Conservation (phyloP, 2,329 filamentous ascomycete species). For the Fusarium sp. region DNA sequence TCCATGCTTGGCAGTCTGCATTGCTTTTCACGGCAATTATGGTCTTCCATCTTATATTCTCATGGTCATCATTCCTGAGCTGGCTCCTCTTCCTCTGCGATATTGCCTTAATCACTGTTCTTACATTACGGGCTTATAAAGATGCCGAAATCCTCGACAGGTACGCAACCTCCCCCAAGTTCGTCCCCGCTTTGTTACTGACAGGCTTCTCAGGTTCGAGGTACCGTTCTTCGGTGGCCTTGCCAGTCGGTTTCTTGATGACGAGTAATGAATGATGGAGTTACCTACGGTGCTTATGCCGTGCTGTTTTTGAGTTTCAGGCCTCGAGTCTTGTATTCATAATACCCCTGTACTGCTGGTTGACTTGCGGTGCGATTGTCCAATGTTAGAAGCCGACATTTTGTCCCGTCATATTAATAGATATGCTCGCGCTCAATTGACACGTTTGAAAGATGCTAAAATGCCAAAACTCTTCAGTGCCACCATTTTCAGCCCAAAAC, state of each 20-base stretch:
- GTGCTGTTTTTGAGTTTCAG: conserved; percentile 1
- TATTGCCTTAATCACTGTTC: conserved; percentile 78
- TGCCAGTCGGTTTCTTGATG: conserved; percentile 90
- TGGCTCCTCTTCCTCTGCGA: conserved; percentile 87
- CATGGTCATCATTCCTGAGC: conserved; percentile 85
- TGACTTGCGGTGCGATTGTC: conserved; percentile 3
- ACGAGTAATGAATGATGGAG: conserved; percentile 68
- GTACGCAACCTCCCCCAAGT: conserved; percentile 54
- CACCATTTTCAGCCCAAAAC: neutral
- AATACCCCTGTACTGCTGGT: conserved; percentile 33
- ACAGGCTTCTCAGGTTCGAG: conserved; percentile 73
- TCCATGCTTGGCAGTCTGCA: conserved; percentile 96
- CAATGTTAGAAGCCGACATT: neutral
- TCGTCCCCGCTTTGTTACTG: neutral
- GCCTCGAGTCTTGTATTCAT: conserved; percentile 13
- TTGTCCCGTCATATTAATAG: neutral
- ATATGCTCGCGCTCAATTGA: neutral
- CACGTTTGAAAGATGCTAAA: neutral
- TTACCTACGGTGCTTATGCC: neutral
- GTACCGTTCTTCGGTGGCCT: conserved; percentile 87
- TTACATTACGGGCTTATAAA: conserved; percentile 83
- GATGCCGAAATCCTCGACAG: conserved; percentile 79
- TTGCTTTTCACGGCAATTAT: conserved; percentile 82
- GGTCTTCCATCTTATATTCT: conserved; percentile 86
- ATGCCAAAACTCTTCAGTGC: neutral